Evolutionary conservation across 1,284 basidiomycete species (phyloP).

Genomic region (Tranzscheliella williamsii): DNA sequence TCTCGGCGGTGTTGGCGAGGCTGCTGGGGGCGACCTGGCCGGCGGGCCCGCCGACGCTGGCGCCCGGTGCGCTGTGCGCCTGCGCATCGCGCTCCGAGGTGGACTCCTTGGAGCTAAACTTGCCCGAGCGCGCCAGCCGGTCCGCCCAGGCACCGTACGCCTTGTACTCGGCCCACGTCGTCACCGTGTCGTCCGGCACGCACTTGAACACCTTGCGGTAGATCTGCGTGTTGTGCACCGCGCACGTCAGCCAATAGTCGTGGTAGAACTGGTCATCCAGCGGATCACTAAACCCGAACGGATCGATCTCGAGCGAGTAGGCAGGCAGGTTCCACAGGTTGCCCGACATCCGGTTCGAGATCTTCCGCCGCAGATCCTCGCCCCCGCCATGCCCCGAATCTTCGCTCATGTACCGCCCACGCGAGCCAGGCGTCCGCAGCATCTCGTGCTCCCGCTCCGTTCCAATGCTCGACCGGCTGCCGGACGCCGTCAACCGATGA

Average conservation of each 20-base stretch:
- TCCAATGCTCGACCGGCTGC: conserved; percentile 12
- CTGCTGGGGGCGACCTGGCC: conserved; percentile 5
- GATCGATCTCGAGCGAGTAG: conserved; percentile 35
- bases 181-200: conserved; percentile 57
- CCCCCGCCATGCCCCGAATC: background rate
- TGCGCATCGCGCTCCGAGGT: conserved; percentile 19
- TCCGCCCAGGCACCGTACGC: conserved; percentile 45
- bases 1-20: background rate
- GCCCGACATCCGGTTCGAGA: conserved; percentile 36
- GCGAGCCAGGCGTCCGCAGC: conserved; percentile 17
- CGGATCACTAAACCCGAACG: conserved; percentile 45
- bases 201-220: conserved; percentile 59
- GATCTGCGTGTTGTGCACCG: conserved; percentile 57
- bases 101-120: conserved; percentile 30
- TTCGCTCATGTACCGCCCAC: conserved; percentile 10
- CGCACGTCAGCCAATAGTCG: conserved; percentile 51
- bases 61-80: conserved; percentile 32
- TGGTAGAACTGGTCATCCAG: conserved; percentile 49
- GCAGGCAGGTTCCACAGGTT: conserved; percentile 40
- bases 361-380: conserved; percentile 24
- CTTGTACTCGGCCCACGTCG: conserved; percentile 59
- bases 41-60: conserved; percentile 32
- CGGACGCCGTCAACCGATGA: conserved; percentile 14
- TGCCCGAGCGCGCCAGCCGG: conserved; percentile 35
- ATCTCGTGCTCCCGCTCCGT: conserved; percentile 23